These are phyloP conservation scores for Picochlorum costavermella DNA, from an alignment of 139 green algal species.

Conservation along the genomic window DNA sequence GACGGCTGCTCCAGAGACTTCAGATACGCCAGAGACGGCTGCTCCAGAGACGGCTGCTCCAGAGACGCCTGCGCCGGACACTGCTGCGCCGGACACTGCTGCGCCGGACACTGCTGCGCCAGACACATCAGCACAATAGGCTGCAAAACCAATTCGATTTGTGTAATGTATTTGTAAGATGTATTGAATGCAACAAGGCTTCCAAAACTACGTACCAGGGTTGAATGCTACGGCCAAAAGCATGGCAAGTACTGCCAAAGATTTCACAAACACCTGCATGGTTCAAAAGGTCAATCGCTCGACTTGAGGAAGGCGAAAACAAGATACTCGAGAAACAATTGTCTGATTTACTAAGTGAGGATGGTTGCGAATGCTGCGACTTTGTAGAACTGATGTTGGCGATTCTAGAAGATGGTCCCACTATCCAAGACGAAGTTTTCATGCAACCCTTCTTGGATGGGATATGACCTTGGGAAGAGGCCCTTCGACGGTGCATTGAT, in stretches of 20 bases:
- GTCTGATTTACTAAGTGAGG: too few species aligned
- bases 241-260: constrained; percentile 5
- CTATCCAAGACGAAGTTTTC: too few species aligned
- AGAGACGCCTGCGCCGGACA: neutral
- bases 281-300: too few species aligned
- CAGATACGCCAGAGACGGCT: neutral
- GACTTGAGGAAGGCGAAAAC: too few species aligned
- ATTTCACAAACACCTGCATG: too few species aligned
- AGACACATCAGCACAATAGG: neutral
- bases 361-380: too few species aligned
- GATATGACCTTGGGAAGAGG: too few species aligned
- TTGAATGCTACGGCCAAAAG: constrained; percentile 6
- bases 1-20: neutral
- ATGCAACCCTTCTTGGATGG: too few species aligned
- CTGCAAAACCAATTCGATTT: neutral
- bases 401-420: too few species aligned
- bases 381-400: too few species aligned
- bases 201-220: constrained; percentile 1
- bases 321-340: too few species aligned
- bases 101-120: neutral
- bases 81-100: neutral
- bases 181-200: neutral
- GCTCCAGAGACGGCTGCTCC: neutral
- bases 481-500: too few species aligned
- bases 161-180: neutral